Evolutionary conservation across 2,329 filamentous ascomycete genomes (phyloP), one percentile per base, ranked within the genome.

Genomic region (Hortaea werneckii): DNA sequence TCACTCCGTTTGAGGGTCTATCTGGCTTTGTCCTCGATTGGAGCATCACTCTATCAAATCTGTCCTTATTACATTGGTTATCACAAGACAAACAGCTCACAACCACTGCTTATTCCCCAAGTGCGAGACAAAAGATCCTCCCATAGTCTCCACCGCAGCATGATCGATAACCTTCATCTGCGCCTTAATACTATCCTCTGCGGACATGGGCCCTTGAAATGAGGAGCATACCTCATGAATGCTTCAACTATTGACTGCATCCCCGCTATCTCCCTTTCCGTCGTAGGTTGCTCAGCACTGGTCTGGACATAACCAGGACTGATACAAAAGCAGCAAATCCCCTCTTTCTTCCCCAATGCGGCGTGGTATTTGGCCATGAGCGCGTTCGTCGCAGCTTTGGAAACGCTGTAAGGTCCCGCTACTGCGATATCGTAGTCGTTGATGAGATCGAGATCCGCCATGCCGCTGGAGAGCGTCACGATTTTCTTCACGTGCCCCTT

Each of bases 91-190:
- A 35, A 35, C 32, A 35, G 9, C 47, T 49, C 41, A 58, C 42
- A 58, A 34, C 57, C 55, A 58, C 40, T 55, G 51, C 59, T 75
- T 72, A 50, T 66, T 75, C 3, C 76, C 74, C 46, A 67, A 54
- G 32, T 82, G 77, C 28, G 74, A 76, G 1, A 80, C 50, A 52
- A 77, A 78, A 0, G 63, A 58, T 2, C 78, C 78, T 1, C 66
- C 75, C 53, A 71, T 52, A 35, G 57, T 64, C 40, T 72, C 68
- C 6, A 78, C 58, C 28, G 65, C 75, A 1, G 66, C 59, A 29
- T 60, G 64, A 5, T 70, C 55, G 30, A 60, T 54, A 2, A 65
- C 54, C 6, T 56, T 46, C 29, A 63, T 43, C 37, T 67, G 54
- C 26, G 45, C 45, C 30, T 49, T 50, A 20, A 69, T 62, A 2